Evolutionary conservation across 2,329 filamentous ascomycete species (phyloP).

Genomic region (Ophiocordyceps camponoti-floridani): DNA sequence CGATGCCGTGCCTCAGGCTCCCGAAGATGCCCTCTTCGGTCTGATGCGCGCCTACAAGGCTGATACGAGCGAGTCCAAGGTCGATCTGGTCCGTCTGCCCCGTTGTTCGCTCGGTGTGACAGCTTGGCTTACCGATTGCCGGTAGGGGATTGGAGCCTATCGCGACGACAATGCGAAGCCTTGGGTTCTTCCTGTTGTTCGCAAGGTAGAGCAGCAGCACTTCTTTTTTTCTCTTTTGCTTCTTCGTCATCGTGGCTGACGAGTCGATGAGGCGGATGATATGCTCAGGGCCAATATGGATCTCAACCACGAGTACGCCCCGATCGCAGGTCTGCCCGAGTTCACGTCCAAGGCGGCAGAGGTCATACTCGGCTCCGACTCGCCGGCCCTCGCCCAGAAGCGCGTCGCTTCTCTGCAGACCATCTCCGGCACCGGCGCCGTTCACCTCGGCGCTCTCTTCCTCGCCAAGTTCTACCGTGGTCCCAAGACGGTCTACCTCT

Average conservation of each 20-base stretch:
- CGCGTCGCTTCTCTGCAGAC: slow-evolving; percentile 73
- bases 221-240: not conserved
- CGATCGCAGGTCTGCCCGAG: slow-evolving; percentile 71
- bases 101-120: too few species aligned
- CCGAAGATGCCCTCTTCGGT: slow-evolving; percentile 89
- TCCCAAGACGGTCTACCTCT: slow-evolving; percentile 69
- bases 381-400: slow-evolving; percentile 68
- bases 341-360: slow-evolving; percentile 86
- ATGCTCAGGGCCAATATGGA: slow-evolving; percentile 75
- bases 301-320: slow-evolving; percentile 95
- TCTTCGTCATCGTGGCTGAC: slow-evolving; percentile 6
- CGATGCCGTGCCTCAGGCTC: slow-evolving; percentile 68
- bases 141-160: slow-evolving; percentile 74
- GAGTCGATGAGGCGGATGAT: slow-evolving; percentile 57
- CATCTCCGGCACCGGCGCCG: slow-evolving; percentile 90
- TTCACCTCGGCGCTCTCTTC: slow-evolving; percentile 88
- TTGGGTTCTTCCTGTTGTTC: slow-evolving; percentile 91
- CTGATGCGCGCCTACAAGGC: slow-evolving; percentile 76
- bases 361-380: slow-evolving; percentile 66
- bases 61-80: slow-evolving; percentile 62
- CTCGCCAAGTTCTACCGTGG: slow-evolving; percentile 75
- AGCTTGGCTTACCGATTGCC: not conserved
- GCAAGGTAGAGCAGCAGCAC: slow-evolving; percentile 49
- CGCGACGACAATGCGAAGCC: slow-evolving; percentile 90
- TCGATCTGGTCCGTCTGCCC: slow-evolving; percentile 56